Base-by-base conservation (phyloP, 1,284 basidiomycete genomes). In the Singerocomus inundabilis region DNA sequence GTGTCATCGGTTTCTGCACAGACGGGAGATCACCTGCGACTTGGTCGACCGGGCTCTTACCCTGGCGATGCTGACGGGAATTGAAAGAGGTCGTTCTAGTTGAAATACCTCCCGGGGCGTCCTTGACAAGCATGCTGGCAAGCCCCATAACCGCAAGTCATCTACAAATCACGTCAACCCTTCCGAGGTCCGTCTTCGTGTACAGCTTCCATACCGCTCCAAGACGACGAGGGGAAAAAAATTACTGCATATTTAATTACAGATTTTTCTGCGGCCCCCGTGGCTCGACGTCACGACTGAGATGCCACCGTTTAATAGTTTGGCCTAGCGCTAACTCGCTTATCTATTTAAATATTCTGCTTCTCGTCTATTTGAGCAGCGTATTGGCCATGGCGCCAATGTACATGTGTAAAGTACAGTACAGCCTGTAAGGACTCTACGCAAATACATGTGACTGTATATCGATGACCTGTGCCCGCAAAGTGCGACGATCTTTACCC, bases 41-140 rank as follows among this genome's bases (percentile, higher is more conserved):
- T 46, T 48, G 48, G 58, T 55, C 59, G 53, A 44, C 40, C 48
- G 49, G 63, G 51, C 48, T 66, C 53, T 60, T 59, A 44, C 57
- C 49, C 55, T 53, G 60, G 60, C 58, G 52, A 66, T 63, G 62
- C 55, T 48, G 51, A 48, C 62, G 62, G 62, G 66, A 64, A 64
- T 21, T 64, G 62, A 64, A 64, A 63, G 40, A 46, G 45, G 44
- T 26, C 32, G 50, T 54, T 33, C 41, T 41, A 46, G 38, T 49
- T 32, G 48, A 46, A 32, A 21, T 45, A 33, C 46, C 35, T 35
- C 49, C 34, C 46, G 28, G 18, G 42, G 32, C 25, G 32, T 45
- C 24, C 57, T 51, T 54, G 48, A 50, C 51, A 52, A 26, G 33
- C 51, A 36, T 48, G 50, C 35, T 25, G 28, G 29, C 43, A 40